phyloP scores from a whole-genome alignment of 2,329 filamentous ascomycete genomes.

The Hypoxylon sp. region DNA sequence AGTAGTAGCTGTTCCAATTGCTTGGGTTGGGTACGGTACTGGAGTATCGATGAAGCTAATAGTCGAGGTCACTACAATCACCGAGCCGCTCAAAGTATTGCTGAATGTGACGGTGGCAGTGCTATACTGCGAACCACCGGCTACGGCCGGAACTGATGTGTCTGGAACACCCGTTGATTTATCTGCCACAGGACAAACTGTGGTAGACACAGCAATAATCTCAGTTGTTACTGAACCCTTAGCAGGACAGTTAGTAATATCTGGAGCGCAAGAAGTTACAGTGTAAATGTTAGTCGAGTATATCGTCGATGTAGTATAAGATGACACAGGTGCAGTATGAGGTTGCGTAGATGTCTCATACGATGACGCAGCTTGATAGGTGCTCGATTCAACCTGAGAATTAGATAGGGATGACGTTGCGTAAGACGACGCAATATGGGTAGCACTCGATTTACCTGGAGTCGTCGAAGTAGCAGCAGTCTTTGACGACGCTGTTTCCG shows the following conservation, averaged over 20 bases:
- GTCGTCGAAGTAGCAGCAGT: constrained; percentile 12
- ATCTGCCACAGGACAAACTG: constrained; percentile 49
- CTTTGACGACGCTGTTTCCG: constrained; percentile 11
- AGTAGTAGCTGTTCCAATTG: constrained; percentile 18
- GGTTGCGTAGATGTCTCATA: constrained; percentile 14
- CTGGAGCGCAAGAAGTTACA: constrained; percentile 49
- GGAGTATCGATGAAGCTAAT: constrained; percentile 49
- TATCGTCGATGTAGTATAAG: constrained; percentile 51
- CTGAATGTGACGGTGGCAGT: constrained; percentile 45
- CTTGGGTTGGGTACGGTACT: constrained; percentile 31
- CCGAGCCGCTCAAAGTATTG: constrained; percentile 46
- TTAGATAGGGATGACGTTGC: constrained; percentile 18
- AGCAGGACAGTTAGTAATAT: constrained; percentile 47
- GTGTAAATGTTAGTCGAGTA: constrained; percentile 51
- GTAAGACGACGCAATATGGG: constrained; percentile 22
- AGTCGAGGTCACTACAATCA: constrained; percentile 46
- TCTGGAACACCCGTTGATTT: constrained; percentile 14
- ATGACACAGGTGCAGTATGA: constrained; percentile 15
- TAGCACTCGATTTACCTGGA: constrained; percentile 21
- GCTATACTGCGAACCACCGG: constrained; percentile 34
- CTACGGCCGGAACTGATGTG: constrained; percentile 21
- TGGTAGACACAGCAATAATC: constrained; percentile 49
- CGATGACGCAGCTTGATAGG: constrained; percentile 27
- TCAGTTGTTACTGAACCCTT: constrained; percentile 48
- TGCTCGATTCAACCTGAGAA: constrained; percentile 27